phyloP scores from a whole-genome alignment of 2,329 filamentous ascomycete species.

The Cercospora zeina region DNA sequence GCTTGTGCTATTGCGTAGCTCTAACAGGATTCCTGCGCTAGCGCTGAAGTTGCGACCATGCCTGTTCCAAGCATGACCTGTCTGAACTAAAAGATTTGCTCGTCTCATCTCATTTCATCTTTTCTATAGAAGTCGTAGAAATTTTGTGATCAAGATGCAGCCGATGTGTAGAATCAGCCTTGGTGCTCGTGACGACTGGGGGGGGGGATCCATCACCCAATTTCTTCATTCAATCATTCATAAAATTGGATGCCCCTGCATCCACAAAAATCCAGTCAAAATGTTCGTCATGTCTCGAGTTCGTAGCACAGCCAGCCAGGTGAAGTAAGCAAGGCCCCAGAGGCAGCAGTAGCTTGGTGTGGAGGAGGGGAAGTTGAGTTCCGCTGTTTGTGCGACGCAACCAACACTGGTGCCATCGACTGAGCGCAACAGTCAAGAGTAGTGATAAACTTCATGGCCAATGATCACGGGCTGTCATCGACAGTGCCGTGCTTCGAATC shows the following conservation, averaged over 20 bases:
- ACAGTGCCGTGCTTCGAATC: slow-evolving; percentile 2
- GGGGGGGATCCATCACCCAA: neutral
- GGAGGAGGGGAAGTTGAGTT: neutral
- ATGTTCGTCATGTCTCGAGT: neutral
- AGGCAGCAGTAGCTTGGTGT: neutral
- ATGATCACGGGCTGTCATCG: neutral
- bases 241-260: neutral
- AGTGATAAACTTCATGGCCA: neutral
- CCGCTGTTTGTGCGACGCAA: neutral
- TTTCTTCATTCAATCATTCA: neutral
- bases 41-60: neutral
- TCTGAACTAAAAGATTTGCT: neutral
- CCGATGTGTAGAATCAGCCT: neutral
- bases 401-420: neutral
- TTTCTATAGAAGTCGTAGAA: neutral
- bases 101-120: neutral
- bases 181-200: neutral
- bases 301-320: neutral
- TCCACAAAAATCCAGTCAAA: neutral
- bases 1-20: neutral
- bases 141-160: neutral
- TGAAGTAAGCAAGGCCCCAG: neutral
- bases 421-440: neutral
- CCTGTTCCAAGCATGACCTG: neutral
- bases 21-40: neutral